phyloP scores from a whole-genome alignment of 116 monocot species.

The Cymodocea nodosa region DNA sequence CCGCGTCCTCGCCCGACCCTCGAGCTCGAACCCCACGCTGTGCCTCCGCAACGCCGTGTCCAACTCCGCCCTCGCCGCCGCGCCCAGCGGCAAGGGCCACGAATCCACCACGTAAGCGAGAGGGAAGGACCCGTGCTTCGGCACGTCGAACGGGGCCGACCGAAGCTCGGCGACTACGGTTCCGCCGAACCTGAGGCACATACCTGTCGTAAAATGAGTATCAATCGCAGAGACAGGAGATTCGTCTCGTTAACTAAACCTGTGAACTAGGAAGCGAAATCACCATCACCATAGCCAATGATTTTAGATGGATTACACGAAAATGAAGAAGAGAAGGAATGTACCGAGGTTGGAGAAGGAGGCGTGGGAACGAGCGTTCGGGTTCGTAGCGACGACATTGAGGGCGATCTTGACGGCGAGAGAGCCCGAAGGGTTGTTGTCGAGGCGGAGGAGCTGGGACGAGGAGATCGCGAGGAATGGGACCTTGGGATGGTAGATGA shows the following conservation, averaged over 20 bases:
- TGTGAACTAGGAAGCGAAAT: neutral
- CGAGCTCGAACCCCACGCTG: slow-evolving; percentile 15
- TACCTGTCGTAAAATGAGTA: neutral
- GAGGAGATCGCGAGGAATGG: slow-evolving; percentile 13
- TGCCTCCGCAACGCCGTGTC: slow-evolving; percentile 30
- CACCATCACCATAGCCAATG: neutral
- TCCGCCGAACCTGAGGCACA: slow-evolving; percentile 18
- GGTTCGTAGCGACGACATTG: slow-evolving; percentile 16
- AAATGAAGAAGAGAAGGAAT: neutral
- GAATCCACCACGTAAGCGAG: slow-evolving; percentile 40
- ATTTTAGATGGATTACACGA: neutral
- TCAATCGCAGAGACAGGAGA: neutral
- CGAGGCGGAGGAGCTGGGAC: slow-evolving; percentile 15
- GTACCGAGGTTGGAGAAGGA: slow-evolving; percentile 25
- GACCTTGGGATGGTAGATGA: slow-evolving; percentile 23
- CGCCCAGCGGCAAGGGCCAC: slow-evolving; percentile 27
- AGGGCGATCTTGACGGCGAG: slow-evolving; percentile 10
- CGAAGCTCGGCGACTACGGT: slow-evolving; percentile 29
- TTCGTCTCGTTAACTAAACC: neutral
- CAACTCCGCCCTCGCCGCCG: slow-evolving; percentile 28
- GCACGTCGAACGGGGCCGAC: slow-evolving; percentile 32
- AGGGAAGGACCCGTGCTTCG: slow-evolving; percentile 35
- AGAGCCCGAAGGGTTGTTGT: slow-evolving; percentile 13
- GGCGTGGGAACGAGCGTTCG: slow-evolving; percentile 24
- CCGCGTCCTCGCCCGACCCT: slow-evolving; percentile 44